Base-by-base conservation (phyloP, 306 rosid species). In the Pterocarpus macrocarpus region DNA sequence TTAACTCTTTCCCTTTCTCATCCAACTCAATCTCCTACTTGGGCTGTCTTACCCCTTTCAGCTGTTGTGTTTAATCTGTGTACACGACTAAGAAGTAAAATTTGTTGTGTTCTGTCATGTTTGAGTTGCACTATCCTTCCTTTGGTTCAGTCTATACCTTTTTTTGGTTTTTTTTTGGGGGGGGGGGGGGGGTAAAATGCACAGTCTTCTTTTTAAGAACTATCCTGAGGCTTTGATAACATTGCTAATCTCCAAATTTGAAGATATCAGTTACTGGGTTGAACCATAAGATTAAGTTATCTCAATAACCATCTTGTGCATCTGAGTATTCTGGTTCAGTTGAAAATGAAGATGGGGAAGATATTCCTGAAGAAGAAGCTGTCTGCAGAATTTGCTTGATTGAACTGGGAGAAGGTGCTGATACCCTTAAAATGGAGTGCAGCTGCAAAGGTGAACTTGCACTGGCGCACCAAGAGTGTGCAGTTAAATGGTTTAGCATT, bases 381-480 rank as follows among this genome's bases (percentile, higher is more conserved):
- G 91, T 89, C 69, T 92, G 94, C 83, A 88, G 97, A 84, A 90
- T 92, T 79, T 90, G 94, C 81, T 80, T 86, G 35, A 70, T 85
- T 52, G 97, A 92, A 73, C 82, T 92, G 2, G 88, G 89, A 28
- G 92, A 85, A 79, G 89, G 85, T 43, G 71, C 77, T 14, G 88
- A 88, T 35, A 88, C 94, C 14, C 87, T 92, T 28, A 90, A 88
- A 88, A 81, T 92, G 90, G 97, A 85, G 80, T 91, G 94, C 83
- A 90, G 91, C 86, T 91, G 97, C 82, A 91, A 82, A 86, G 97
- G 97, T 22, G 97, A 88, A 80, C 94, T 92, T 80, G 97, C 97
- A 17, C 74, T 90, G 75, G 94, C 94, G 7, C 94, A 92, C 86
- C 86, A 88, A 84, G 91, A 90, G 45, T 92, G 92, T 72, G 90